phyloP scores from a whole-genome alignment of 2,329 filamentous ascomycete species.

The Daldinia eschscholtzii region DNA sequence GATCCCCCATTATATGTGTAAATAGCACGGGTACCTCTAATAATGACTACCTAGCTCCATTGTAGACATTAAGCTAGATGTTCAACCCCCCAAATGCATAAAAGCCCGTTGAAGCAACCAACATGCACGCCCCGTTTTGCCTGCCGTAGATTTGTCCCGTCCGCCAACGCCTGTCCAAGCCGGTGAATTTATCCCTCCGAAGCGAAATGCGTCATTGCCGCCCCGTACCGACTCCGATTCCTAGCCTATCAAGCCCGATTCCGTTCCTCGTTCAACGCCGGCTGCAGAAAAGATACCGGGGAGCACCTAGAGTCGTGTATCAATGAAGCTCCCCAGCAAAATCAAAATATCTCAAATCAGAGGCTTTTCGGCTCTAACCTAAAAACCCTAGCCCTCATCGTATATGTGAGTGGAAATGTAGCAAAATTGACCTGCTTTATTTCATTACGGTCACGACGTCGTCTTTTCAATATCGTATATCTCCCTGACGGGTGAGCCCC shows the following conservation, averaged over 20 bases:
- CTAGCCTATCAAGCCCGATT: neutral
- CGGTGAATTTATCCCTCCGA: neutral
- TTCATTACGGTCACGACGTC: slow-evolving; percentile 7
- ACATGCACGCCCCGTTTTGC: slow-evolving; percentile 1
- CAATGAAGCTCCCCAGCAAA: neutral
- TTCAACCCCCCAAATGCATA: slow-evolving; percentile 7
- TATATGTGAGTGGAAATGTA: slow-evolving; percentile 3
- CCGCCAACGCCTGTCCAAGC: slow-evolving; percentile 6
- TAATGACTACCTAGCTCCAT: neutral
- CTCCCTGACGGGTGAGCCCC: slow-evolving; percentile 24
- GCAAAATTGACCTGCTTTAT: neutral
- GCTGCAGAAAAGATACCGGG: neutral
- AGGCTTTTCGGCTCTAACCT: neutral
- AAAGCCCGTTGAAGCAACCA: slow-evolving; percentile 3
- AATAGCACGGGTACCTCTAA: neutral
- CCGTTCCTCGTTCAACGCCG: slow-evolving; percentile 9
- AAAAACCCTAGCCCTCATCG: neutral
- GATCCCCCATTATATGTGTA: neutral
- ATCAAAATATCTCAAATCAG: neutral
- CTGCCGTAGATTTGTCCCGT: slow-evolving; percentile 1
- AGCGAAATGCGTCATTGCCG: slow-evolving; percentile 2
- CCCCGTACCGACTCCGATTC: neutral
- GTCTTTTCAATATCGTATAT: slow-evolving; percentile 13
- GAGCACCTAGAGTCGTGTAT: slow-evolving; percentile 1
- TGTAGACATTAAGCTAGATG: neutral